These are phyloP conservation scores for Starmerella vitae DNA, from an alignment of 805 yeast genomes.

Conservation along the genomic window DNA sequence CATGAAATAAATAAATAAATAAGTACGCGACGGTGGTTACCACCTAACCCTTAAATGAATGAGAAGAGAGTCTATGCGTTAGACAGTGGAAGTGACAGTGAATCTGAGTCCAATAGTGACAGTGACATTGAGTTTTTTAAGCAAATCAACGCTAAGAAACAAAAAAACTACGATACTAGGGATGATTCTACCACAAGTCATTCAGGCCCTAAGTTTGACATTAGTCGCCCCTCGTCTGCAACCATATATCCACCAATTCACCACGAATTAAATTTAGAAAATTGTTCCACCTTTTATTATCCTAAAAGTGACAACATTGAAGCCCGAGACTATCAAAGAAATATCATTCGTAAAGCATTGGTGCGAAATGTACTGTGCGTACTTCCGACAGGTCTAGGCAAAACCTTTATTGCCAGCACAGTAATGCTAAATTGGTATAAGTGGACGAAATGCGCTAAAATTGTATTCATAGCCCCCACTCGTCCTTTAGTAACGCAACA, in stretches of 20 bases:
- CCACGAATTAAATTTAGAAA: slow-evolving; percentile 35
- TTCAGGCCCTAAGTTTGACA: slow-evolving; percentile 1
- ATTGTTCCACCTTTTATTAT: slow-evolving; percentile 45
- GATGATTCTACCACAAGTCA: not conserved
- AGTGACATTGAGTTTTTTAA: not conserved
- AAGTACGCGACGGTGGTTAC: no score
- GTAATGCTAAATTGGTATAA: slow-evolving; percentile 80
- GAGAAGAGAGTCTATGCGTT: not conserved
- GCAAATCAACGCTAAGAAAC: not conserved
- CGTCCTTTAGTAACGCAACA: slow-evolving; percentile 94
- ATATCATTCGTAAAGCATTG: slow-evolving; percentile 60
- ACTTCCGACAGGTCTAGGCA: slow-evolving; percentile 94
- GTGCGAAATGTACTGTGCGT: slow-evolving; percentile 71
- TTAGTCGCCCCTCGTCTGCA: slow-evolving; percentile 1
- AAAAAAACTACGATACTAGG: not conserved
- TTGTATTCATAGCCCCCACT: slow-evolving; percentile 94
- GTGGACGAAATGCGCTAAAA: slow-evolving; percentile 70
- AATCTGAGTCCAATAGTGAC: not conserved
- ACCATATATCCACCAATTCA: slow-evolving; percentile 1
- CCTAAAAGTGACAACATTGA: slow-evolving; percentile 60
- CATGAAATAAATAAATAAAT: no score
- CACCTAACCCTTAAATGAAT: slow-evolving; percentile 3
- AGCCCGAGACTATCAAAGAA: slow-evolving; percentile 76
- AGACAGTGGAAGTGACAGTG: not conserved
- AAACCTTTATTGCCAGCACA: slow-evolving; percentile 88